A percentile compares a stretch with the other conserved stretches of the same genome.
These are phyloP conservation scores for Populus hybrid DNA, from an alignment of 441 rosid genomes.

Conservation along the genomic window DNA sequence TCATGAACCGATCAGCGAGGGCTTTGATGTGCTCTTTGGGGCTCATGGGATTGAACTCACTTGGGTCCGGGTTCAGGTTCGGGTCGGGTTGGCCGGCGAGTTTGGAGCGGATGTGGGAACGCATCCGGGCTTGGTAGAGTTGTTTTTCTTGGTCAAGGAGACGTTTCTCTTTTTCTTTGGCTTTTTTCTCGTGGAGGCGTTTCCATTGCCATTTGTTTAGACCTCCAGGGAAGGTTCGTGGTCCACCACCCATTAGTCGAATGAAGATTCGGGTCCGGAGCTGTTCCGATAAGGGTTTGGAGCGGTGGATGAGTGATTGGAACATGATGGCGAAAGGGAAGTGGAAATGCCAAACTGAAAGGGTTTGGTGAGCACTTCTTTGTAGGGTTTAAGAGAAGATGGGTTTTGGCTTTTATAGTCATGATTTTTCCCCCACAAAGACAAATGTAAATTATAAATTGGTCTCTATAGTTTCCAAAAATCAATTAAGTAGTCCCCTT, in stretches of 20 bases:
- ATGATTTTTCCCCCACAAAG: not conserved
- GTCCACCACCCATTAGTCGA: conserved; percentile 95
- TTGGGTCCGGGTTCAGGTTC: conserved; percentile 10
- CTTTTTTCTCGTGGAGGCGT: conserved; percentile 92
- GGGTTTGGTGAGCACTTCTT: not conserved
- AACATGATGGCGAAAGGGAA: conserved; percentile 33
- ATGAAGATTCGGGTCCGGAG: conserved; percentile 36
- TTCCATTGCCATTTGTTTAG: conserved; percentile 99
- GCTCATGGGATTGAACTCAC: conserved; percentile 45
- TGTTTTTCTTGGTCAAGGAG: conserved; percentile 92
- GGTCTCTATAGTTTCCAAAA: not conserved
- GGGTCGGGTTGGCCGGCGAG: conserved; percentile 34
- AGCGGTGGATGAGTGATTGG: conserved; percentile 36
- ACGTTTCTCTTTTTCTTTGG: conserved; percentile 77
- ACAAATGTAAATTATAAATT: not conserved
- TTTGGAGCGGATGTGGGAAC: conserved; percentile 64
- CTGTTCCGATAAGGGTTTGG: conserved; percentile 22
- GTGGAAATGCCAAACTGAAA: not conserved
- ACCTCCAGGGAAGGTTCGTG: conserved; percentile 93
- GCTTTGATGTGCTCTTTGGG: conserved; percentile 65
- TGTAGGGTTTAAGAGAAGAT: conserved; percentile 28
- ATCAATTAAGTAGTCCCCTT: not conserved
- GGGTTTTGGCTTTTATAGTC: conserved; percentile 4
- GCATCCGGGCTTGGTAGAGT: conserved; percentile 75
- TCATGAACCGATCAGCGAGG: conserved; percentile 89